Percentiles rank a stretch among this genome's conserved stretches.
Conservation (phyloP, 805 yeast genomes). For the Kodamaea nitidulidarum region DNA sequence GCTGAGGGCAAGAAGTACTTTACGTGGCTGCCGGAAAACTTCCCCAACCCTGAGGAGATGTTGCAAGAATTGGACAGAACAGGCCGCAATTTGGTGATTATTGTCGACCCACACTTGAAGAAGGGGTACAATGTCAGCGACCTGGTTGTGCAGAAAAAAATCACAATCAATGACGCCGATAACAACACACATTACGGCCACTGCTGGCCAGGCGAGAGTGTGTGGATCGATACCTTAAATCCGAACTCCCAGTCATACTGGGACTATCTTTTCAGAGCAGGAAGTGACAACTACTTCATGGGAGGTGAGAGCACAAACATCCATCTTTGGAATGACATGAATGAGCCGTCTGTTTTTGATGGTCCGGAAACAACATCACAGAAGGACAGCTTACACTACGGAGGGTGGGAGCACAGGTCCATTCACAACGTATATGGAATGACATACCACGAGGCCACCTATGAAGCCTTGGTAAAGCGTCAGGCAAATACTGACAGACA, state of each 20-base stretch:
- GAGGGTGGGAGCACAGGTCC: constrained; percentile 85
- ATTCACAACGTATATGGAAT: constrained; percentile 84
- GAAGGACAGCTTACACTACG: constrained; percentile 72
- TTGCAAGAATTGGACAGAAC: constrained; percentile 58
- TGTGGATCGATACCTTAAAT: constrained; percentile 86
- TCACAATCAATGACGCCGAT: constrained; percentile 45
- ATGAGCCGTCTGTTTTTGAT: constrained; percentile 90
- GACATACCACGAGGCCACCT: constrained; percentile 77
- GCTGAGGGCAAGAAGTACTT: constrained; percentile 83
- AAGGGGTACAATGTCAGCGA: constrained; percentile 64
- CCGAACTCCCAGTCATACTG: constrained; percentile 60
- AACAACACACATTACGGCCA: constrained; percentile 69
- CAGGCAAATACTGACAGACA: constrained; percentile 38
- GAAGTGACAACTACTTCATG: constrained; percentile 33
- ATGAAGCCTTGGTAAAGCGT: constrained; percentile 56
- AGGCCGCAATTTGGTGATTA: constrained; percentile 76
- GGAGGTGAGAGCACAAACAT: constrained; percentile 56
- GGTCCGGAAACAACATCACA: constrained; percentile 95
- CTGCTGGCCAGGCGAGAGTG: constrained; percentile 97
- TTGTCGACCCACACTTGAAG: constrained; percentile 91
- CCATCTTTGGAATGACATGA: constrained; percentile 97
- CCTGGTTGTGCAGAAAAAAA: constrained; percentile 34
- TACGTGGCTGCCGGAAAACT: constrained; percentile 76
- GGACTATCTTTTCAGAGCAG: constrained; percentile 49
- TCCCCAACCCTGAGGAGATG: constrained; percentile 75